Evolutionary conservation across 2,329 filamentous ascomycete genomes (phyloP).

Genomic region (Madurella mycetomatis): DNA sequence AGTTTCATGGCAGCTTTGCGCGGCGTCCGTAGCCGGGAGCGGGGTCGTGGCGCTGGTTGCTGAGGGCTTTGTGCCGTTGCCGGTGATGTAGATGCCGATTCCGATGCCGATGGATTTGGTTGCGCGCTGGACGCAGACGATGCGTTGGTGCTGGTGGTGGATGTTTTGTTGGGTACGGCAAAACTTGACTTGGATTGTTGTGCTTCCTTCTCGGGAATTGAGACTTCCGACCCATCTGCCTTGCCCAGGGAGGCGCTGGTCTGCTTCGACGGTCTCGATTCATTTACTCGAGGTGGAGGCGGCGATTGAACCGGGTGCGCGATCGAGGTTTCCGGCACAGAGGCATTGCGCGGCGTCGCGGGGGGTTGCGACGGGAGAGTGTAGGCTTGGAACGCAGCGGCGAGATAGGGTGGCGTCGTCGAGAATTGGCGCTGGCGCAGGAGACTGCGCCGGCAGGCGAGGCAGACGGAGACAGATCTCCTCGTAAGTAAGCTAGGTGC

Average conservation of each 20-base stretch:
- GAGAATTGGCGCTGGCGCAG: constrained; percentile 42
- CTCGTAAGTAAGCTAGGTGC: constrained; percentile 33
- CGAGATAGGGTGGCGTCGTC: constrained; percentile 26
- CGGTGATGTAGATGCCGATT: neutral
- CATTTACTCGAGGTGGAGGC: constrained; percentile 46
- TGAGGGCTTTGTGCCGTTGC: neutral
- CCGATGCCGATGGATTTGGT: constrained; percentile 4
- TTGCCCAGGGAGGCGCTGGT: constrained; percentile 4
- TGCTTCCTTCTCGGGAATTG: constrained; percentile 58
- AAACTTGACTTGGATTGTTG: constrained; percentile 57
- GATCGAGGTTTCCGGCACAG: constrained; percentile 45
- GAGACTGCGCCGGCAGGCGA: constrained; percentile 38
- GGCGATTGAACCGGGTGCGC: constrained; percentile 36
- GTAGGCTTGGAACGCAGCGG: constrained; percentile 48
- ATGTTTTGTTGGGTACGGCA: constrained; percentile 8
- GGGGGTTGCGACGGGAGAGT: constrained; percentile 41
- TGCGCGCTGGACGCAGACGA: constrained; percentile 6
- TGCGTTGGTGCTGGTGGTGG: constrained; percentile 30
- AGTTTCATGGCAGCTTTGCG: constrained; percentile 90
- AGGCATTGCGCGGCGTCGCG: constrained; percentile 40
- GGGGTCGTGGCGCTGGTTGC: constrained; percentile 35
- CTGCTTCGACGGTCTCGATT: constrained; percentile 45
- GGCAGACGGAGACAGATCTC: constrained; percentile 36
- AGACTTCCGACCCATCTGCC: constrained; percentile 34
- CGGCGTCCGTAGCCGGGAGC: constrained; percentile 60